Base-by-base conservation (phyloP, 306 rosid genomes). In the Quercus berberidifolia region DNA sequence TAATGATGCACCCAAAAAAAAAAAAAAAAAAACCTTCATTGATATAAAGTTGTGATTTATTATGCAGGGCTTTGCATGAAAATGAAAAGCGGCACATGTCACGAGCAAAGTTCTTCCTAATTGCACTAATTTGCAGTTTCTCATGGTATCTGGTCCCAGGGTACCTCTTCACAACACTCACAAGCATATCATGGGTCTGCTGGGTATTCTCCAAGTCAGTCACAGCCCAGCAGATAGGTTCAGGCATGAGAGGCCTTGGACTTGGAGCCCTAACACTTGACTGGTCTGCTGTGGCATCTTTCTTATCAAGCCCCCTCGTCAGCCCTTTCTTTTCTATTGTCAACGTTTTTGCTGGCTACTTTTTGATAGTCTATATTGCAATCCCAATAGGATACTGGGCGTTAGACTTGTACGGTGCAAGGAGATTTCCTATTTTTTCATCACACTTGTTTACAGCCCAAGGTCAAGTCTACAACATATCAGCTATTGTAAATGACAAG, bases 171-270 rank as follows among this genome's bases (percentile, higher is more conserved):
- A 13, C 90, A 67, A 90, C 96, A 12, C 94, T 94, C n/a, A 78
- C 96, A 31, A 90, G 13, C 90, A 88, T 94, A 60, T 94, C 97
- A 72, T 94, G 94, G 93, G 74, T 92, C 1, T 92, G 96, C 81
- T 93, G 98, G 98, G 5, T 82, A 21, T 90, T 91, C 88, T 76
- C 97, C 80, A 93, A 88, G 78, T 93, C 98, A 19, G 92, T 93
- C 6, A 88, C 93, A 25, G 98, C 93, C 69, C 97, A 93, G 80
- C 98, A 91, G 54, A 26, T 93, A 15, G 98, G 98, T 15, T 93
- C 97, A 1, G 97, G 97, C 72, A 87, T 93, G 98, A 74, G n/a
- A 65, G 98, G 98, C 14, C 80, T 93, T 1, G 98, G 98, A 69
- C 88, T 93, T 1, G 98, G 98, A 14, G 91, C 98, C 18, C 0